A percentile compares a stretch with the other conserved stretches of the same genome.
Evolutionary conservation across 768 basidiomycete species (phyloP).

Genomic region (Boletus fagicola): DNA sequence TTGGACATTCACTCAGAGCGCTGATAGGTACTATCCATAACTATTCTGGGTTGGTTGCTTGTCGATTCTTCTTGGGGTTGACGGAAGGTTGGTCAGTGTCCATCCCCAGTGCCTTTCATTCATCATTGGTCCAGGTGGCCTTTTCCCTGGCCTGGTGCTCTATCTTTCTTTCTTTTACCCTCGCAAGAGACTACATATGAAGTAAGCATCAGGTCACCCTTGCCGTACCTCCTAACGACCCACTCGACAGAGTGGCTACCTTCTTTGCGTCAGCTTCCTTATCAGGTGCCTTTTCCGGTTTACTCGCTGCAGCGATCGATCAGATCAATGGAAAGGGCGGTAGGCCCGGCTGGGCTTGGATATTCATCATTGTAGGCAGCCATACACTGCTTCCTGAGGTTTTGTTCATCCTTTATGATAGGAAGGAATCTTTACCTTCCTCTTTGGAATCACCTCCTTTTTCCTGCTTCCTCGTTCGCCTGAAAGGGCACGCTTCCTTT

Average conservation of each 20-base stretch:
- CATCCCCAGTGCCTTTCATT: neutral
- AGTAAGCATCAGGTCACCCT: slow-evolving; percentile 2
- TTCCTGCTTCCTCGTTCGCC: slow-evolving; percentile 48
- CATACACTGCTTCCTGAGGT: neutral
- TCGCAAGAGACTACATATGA: slow-evolving; percentile 28
- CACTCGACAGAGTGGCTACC: slow-evolving; percentile 32
- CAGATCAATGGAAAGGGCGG: slow-evolving; percentile 53
- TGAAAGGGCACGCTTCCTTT: slow-evolving; percentile 48
- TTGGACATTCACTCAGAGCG: neutral
- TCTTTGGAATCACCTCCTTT: slow-evolving; percentile 53
- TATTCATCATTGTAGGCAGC: slow-evolving; percentile 47
- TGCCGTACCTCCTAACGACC: neutral
- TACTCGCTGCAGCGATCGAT: slow-evolving; percentile 57
- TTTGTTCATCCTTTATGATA: slow-evolving; percentile 3
- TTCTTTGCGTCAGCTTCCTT: slow-evolving; percentile 48
- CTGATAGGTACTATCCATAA: slow-evolving; percentile 41
- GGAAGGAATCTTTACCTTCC: slow-evolving; percentile 62
- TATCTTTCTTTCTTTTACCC: slow-evolving; percentile 53
- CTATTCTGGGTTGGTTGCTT: slow-evolving; percentile 53
- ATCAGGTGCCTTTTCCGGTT: slow-evolving; percentile 60
- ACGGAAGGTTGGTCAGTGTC: slow-evolving; percentile 46
- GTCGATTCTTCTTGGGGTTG: slow-evolving; percentile 50
- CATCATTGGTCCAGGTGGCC: slow-evolving; percentile 41
- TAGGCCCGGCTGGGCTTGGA: slow-evolving; percentile 60
- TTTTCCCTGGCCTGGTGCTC: slow-evolving; percentile 56